Evolutionary conservation across 352 stramenopile species (phyloP), one percentile per base, ranked within the genome.

Genomic region (Phytophthora boehmeriae): DNA sequence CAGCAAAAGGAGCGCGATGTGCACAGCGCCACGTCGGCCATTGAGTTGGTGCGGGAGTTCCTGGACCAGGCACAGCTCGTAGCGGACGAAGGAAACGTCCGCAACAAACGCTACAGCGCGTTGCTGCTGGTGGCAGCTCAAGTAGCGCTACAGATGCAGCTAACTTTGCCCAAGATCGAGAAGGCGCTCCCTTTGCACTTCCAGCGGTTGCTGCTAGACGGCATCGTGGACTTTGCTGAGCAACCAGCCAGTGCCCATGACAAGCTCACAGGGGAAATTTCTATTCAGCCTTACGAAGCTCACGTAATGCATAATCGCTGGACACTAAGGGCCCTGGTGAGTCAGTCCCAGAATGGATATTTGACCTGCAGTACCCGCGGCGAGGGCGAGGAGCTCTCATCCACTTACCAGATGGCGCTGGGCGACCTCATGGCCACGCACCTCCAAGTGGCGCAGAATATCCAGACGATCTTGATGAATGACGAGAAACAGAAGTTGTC

Each of bases 31-130:
- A 93, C 80, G 42, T 88, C 81, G 1, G 84, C 84, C 28, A 89
- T 91, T 45, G 84, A 93, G 50, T 66, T 93, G 35, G 76, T 93
- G 53, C 84, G 84, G 34, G 86, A 95, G 66, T 91, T 95, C 63
- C 69, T 95, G 23, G 81, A 92, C 64, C 86, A 95, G 53, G 86
- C 83, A 58, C 82, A 95, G 67, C 79, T 93, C 25, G 84, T 92
- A 10, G 80, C 86, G 2, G 74, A 90, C 60, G 82, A 93, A 60
- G 80, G 83, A 43, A 84, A 92, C 59, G 68, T 74, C 27, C 79
- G 83, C 59, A 90, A 92, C 68, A 86, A 91, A 42, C 76, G 86
- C 27, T 90, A 92, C 67, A 73, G 72, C 34, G 82, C 79, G 22
- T 56, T 95, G 54, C 64, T 90, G 36, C 76, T 83, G n/a, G 52